Conservation (phyloP, 1,284 basidiomycete species). For the Cystobasidium slooffiae region DNA sequence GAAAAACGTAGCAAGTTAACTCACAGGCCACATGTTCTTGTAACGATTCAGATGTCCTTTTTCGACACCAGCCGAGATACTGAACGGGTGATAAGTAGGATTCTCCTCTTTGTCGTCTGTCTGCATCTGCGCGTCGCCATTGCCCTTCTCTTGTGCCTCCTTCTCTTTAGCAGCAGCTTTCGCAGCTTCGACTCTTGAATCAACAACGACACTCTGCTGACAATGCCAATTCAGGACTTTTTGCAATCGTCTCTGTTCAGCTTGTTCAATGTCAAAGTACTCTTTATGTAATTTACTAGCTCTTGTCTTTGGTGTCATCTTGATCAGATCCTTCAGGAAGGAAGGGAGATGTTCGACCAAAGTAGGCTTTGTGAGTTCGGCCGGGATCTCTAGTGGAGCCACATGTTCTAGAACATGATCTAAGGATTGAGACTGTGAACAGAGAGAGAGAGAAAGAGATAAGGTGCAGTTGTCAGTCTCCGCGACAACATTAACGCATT, state of each 20-base stretch:
- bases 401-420: constrained; percentile 62
- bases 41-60: constrained; percentile 83
- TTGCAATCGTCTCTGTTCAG: constrained; percentile 86
- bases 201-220: constrained; percentile 44
- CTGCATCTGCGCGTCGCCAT: background rate
- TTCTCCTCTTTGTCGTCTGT: constrained; percentile 43
- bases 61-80: constrained; percentile 93
- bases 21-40: constrained; percentile 62
- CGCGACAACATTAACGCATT: too few relatives aligned
- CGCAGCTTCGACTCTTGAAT: constrained; percentile 10
- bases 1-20: constrained; percentile 52
- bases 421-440: constrained; percentile 58
- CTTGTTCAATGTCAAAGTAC: constrained; percentile 86
- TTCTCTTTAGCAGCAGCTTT: constrained; percentile 11
- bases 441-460: background rate
- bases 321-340: constrained; percentile 78
- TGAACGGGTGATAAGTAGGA: constrained; percentile 64
- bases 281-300: constrained; percentile 83
- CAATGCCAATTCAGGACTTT: constrained; percentile 91
- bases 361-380: constrained; percentile 59
- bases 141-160: constrained; percentile 55
- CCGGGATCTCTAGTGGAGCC: constrained; percentile 74
- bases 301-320: constrained; percentile 62
- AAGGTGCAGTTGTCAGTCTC: constrained; percentile 6
- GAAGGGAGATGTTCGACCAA: constrained; percentile 66